Evolutionary conservation across 106 monocot species (phyloP).

Genomic region (Dioscorea zingiberensis): DNA sequence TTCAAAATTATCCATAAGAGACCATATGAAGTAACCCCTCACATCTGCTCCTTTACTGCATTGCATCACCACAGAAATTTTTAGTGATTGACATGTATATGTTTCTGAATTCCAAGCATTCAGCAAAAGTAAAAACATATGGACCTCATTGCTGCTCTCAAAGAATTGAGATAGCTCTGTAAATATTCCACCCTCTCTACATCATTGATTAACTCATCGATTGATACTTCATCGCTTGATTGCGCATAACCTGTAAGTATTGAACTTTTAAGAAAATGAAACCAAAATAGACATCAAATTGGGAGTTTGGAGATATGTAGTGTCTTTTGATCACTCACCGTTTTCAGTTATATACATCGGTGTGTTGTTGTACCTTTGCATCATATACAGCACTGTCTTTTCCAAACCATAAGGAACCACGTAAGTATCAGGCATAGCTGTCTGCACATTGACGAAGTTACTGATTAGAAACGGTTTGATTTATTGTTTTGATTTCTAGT

Average conservation of each 20-base stretch:
- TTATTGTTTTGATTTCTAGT: no score
- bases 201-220: conserved; percentile 34
- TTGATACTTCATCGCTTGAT: conserved; percentile 8
- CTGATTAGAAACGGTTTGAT: no score
- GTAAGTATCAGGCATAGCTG: conserved; percentile 17
- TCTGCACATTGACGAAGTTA: conserved; percentile 15
- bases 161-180: conserved; percentile 24
- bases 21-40: conserved; percentile 51
- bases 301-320: no score
- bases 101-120: no score
- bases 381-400: conserved; percentile 36
- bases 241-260: conserved; percentile 25
- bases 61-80: neutral
- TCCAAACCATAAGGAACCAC: conserved; percentile 55
- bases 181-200: conserved; percentile 29
- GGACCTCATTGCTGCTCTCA: conserved; percentile 45
- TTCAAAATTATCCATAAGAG: conserved; percentile 49
- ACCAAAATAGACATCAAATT: neutral
- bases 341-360: conserved; percentile 64
- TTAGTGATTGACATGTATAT: neutral
- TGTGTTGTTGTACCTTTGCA: conserved; percentile 50
- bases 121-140: neutral
- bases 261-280: neutral
- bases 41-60: conserved; percentile 49
- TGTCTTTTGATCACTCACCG: conserved; percentile 15